Evolutionary conservation across 2,329 filamentous ascomycete species (phyloP), one percentile per base, ranked within the genome.

Genomic region (Cladosporium sp.): DNA sequence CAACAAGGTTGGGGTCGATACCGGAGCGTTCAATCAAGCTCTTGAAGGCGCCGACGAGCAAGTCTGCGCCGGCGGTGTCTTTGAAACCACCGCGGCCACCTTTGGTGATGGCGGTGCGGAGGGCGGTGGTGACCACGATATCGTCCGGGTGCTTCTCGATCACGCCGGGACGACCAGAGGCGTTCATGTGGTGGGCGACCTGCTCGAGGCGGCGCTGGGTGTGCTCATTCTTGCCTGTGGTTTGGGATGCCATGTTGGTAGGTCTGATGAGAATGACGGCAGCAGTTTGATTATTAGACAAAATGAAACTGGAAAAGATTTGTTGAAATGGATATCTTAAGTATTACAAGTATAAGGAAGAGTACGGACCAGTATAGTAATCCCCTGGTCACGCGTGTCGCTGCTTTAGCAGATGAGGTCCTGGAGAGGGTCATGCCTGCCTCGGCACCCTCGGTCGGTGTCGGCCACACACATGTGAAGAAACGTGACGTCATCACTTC

Each of bases 71-170:
- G 50, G 83, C 79, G 7, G 93, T 97, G 73, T 97, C 93, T 77
- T 97, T 97, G 80, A 99, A 93, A 43, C 84, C 86, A 60, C 93
- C 93, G 73, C 90, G 91, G 64, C 91, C 90, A 61, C 90, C 92
- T 72, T 89, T 95, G 59, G 90, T 96, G 71, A 97, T 84, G 64
- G 93, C 83, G 13, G 89, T 95, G 63, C 93, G 89, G 65, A 96
- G 88, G 61, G 88, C 89, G 60, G 88, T 89, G 56, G 93, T 97
- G 56, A 99, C 84, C 64, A 99, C 93, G 59, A 97, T 83, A 66
- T 85, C 82, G 69, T 84, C 79, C 42, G 80, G 75, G 56, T 77
- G 73, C 67, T 84, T 78, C 63, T 72, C 67, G 39, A 78, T 65
- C 39, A 80, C 63, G 6, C 68, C 64, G 54, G 70, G 62, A 56